Evolutionary conservation across 148 eudicot genomes (phyloP).

Genomic region (Spergularia marina): DNA sequence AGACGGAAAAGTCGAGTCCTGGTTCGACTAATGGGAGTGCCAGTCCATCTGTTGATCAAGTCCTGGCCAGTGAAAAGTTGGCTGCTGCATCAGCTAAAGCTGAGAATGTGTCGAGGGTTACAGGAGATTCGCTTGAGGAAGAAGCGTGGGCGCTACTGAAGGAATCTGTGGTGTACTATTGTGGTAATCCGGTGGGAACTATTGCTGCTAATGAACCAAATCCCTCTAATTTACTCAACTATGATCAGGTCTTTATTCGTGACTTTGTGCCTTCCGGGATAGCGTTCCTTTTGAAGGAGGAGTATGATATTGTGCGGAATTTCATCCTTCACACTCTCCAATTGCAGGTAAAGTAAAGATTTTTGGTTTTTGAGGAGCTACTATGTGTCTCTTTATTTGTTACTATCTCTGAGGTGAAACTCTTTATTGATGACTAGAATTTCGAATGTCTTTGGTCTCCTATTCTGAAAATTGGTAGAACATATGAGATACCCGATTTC

Average conservation of each 20-base stretch:
- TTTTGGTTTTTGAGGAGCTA: neutral
- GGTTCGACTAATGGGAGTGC: slow-evolving; percentile 29
- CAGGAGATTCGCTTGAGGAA: slow-evolving; percentile 56
- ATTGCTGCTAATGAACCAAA: slow-evolving; percentile 89
- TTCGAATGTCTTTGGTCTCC: neutral
- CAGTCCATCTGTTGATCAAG: slow-evolving; percentile 19
- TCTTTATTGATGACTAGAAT: neutral
- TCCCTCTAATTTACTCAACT: slow-evolving; percentile 47
- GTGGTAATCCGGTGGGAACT: slow-evolving; percentile 75
- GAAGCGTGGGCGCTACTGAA: slow-evolving; percentile 75
- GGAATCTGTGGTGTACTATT: slow-evolving; percentile 66
- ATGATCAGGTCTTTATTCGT: slow-evolving; percentile 68
- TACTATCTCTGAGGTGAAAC: neutral
- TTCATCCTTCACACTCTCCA: slow-evolving; percentile 69
- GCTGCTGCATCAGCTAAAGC: slow-evolving; percentile 26
- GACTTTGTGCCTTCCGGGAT: slow-evolving; percentile 65
- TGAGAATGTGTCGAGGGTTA: slow-evolving; percentile 22
- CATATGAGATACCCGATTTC: too few relatives aligned
- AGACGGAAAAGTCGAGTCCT: slow-evolving; percentile 13
- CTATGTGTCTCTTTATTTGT: neutral
- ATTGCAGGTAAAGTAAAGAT: slow-evolving; percentile 48
- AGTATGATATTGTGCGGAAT: slow-evolving; percentile 61
- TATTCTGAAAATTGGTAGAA: neutral
- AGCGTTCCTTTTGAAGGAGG: slow-evolving; percentile 67
- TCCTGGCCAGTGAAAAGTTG: slow-evolving; percentile 17